Evolutionary conservation across 371 early-diverging fungal genomes (phyloP), one percentile per base, ranked within the genome.

Genomic region (Actinomucor elegans): DNA sequence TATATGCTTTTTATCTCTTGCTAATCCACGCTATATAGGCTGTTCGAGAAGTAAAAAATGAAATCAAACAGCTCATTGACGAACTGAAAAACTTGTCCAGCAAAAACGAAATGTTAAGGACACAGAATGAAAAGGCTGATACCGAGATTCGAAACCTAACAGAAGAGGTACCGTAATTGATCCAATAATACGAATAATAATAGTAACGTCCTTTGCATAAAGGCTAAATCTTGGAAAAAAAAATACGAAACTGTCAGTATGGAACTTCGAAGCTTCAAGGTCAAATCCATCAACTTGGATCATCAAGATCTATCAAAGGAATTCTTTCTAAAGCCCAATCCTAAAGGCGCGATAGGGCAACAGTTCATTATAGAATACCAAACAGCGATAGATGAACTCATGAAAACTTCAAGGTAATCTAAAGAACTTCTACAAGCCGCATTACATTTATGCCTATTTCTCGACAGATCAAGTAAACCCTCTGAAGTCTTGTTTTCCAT

Each of bases 301-400:
- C 73, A 63, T 23, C 71, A 69, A 31, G 70, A 74, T 49, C 20
- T 77, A 15, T 40, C 67, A 7, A 59, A 52, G 20, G 64, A 69
- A 21, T 46, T 66, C n/a, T 61, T 75, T 24, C 44, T 83, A 20
- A 62, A 68, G 47, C 83, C 78, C 57, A 75, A 59, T 27, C 59
- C 64, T 5, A 79, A 81, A n/a, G 94, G 91, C 9, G 83, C 80
- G 9, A 81, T 92, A 34, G 81, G 85, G 5, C 81, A 85, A 26
- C 75, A 74, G 8, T 72, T 77, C 15, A 66, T 95, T 23, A 75
- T 76, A 27, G 73, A 85, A 10, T 96, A 91, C 75, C 91, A 94
- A 47, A 76, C 80, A 11, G 88, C 93, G 3, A 84, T 95, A 36
- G 90, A 91, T 56, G 83, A 83, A n/a, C 69, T 95, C n/a, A 66